Evolutionary conservation across 1,284 basidiomycete species (phyloP), one percentile per base, ranked within the genome.

Genomic region (Meira nashicola): DNA sequence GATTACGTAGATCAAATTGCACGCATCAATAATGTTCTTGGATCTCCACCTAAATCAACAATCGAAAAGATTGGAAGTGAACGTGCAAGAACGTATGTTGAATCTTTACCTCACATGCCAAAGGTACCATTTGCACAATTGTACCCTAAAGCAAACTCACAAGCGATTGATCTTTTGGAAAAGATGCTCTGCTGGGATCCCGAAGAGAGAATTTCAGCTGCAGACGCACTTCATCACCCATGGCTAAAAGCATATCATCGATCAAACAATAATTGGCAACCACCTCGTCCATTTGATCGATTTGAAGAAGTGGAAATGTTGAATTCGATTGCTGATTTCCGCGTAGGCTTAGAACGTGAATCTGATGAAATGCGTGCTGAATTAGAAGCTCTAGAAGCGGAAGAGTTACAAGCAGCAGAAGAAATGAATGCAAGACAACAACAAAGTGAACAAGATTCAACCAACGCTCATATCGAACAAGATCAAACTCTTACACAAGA

Each of bases 1-100:
- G 74, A 78, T 64, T 77, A 76, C 56, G 73, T 76, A 56, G 74
- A 78, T 54, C 76, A 78, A 58, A 74, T 78, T 17, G 66, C 68
- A 6, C 63, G 72, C 47, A 78, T 78, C 64, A 66, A 74, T 62
- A 67, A 66, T 38, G 64, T 78, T 19, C 69, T 78, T n/a, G 76
- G 76, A 25, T 64, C 67, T 10, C 74, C 76, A 12, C 57, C 69
- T 1, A 60, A 69, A 17, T 57, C 62, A 1, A 64, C 71, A 1
- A 59, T 76, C 19, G 64, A 65, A 51, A 70, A 68, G 63, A 71
- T 77, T 33, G 71, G 76, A 33, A 75, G 73, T 9, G 65, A 70
- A 25, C 67, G 69, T 10, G 73, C 73, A 23, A 66, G 67, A 50
- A 67, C 67, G 10, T 76, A 76, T 59, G 61, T 77, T 52, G 58